Percentiles rank a stretch among this genome's conserved stretches.
Evolutionary conservation across 1,139 yeast species (phyloP).

Genomic region (Geotrichum citri-aurantii): DNA sequence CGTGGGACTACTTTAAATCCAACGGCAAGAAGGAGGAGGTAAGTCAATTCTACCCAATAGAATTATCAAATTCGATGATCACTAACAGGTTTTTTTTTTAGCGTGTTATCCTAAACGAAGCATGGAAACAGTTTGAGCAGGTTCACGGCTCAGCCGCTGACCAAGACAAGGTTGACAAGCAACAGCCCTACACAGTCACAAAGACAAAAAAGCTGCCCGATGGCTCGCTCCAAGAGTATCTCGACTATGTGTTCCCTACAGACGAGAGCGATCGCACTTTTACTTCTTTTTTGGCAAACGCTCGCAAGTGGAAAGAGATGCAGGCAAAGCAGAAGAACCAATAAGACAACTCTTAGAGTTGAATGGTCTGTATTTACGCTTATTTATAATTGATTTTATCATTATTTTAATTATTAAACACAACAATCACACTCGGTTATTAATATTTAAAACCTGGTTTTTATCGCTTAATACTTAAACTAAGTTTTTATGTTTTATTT

Average conservation of each 20-base stretch:
- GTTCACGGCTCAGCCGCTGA: conserved; percentile 50
- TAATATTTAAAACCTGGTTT: no score
- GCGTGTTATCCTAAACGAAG: conserved; percentile 53
- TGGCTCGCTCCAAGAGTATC: conserved; percentile 51
- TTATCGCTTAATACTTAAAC: no score
- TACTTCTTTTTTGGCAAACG: conserved; percentile 55
- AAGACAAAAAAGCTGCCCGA: conserved; percentile 42
- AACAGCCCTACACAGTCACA: conserved; percentile 55
- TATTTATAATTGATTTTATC: neutral
- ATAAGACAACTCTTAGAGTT: neutral
- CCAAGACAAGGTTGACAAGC: conserved; percentile 36
- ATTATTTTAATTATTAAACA: neutral
- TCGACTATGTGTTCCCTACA: conserved; percentile 61
- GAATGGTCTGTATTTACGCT: neutral
- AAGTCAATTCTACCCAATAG: neutral
- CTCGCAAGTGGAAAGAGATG: conserved; percentile 50
- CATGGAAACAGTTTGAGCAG: conserved; percentile 61
- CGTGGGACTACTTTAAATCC: conserved; percentile 44
- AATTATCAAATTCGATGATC: neutral
- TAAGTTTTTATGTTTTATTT: no score
- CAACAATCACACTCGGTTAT: no score
- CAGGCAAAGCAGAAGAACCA: conserved; percentile 4
- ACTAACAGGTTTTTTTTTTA: conserved; percentile 1
- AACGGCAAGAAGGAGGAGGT: conserved; percentile 38
- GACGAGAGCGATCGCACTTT: conserved; percentile 37